These are phyloP conservation scores for Amphichorda felina DNA, from an alignment of 2,329 filamentous ascomycete species.

Conservation along the genomic window DNA sequence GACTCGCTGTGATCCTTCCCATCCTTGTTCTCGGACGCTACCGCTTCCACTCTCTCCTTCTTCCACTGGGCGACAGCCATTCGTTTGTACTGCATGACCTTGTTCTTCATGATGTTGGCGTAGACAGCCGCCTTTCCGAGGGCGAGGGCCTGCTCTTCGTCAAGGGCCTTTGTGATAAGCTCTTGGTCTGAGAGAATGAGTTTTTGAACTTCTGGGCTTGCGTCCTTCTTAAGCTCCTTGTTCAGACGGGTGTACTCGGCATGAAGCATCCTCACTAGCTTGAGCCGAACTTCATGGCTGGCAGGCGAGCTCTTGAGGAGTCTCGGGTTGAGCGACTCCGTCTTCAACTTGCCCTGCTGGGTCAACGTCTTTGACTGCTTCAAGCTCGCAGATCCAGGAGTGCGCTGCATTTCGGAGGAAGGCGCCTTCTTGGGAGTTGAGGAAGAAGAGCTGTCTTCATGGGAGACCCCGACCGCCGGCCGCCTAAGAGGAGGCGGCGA, in stretches of 20 bases:
- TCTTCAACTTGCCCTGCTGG: conserved; percentile 12
- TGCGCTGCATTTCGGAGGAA: neutral
- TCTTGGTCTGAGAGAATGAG: conserved; percentile 52
- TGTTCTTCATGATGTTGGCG: conserved; percentile 71
- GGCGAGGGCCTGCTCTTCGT: conserved; percentile 70
- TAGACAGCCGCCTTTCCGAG: conserved; percentile 61
- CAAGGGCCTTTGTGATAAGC: conserved; percentile 55
- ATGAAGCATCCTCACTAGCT: conserved; percentile 52
- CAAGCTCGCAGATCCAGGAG: no score
- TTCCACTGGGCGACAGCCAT: conserved; percentile 66
- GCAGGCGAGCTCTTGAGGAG: conserved; percentile 47
- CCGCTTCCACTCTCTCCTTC: conserved; percentile 36
- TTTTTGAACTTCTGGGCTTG: conserved; percentile 25
- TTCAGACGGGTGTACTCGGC: conserved; percentile 57
- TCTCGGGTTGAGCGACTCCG: conserved; percentile 55
- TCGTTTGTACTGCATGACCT: conserved; percentile 62
- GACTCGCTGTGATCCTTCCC: neutral
- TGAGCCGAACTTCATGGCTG: conserved; percentile 41
- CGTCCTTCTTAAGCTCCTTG: conserved; percentile 40
- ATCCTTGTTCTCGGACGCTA: neutral
- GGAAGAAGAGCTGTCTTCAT: neutral
- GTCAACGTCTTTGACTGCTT: no score
- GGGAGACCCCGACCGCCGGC: neutral
- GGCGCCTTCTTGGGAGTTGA: neutral
- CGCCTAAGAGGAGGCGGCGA: conserved; percentile 18